These are phyloP conservation scores for Heterobasidion parviporum DNA, from an alignment of 1,284 basidiomycete genomes.

Conservation along the genomic window DNA sequence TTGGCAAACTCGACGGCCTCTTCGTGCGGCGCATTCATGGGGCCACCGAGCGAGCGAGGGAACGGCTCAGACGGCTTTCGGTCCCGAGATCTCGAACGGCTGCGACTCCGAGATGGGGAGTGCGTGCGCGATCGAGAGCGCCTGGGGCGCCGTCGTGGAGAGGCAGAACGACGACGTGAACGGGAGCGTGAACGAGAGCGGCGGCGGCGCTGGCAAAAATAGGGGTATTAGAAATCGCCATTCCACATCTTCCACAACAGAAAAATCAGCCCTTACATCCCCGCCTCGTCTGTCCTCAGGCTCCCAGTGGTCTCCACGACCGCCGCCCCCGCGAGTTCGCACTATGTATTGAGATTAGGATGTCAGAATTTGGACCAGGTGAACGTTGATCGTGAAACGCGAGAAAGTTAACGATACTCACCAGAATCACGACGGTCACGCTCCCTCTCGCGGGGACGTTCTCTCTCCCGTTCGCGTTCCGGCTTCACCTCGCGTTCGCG, in stretches of 20 bases:
- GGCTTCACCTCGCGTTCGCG: conserved; percentile 31
- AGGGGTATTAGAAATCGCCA: conserved; percentile 2
- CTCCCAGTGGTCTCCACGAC: conserved; percentile 67
- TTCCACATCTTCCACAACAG: background rate
- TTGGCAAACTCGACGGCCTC: conserved; percentile 88
- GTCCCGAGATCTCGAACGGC: conserved; percentile 51
- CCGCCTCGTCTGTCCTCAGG: conserved; percentile 59
- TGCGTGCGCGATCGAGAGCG: conserved; percentile 48
- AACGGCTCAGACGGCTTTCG: conserved; percentile 58
- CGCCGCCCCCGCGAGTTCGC: conserved; percentile 32
- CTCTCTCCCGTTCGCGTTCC: conserved; percentile 27
- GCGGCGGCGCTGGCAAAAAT: conserved; percentile 38
- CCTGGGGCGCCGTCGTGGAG: conserved; percentile 52
- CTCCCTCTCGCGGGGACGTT: conserved; percentile 13
- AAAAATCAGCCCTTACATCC: conserved; percentile 36
- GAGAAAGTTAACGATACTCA: conserved; percentile 20
- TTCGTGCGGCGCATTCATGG: conserved; percentile 85
- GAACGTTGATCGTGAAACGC: background rate
- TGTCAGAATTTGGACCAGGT: background rate
- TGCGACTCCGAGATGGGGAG: conserved; percentile 49
- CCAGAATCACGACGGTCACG: conserved; percentile 47
- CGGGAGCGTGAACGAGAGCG: conserved; percentile 41
- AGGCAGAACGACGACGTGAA: conserved; percentile 58
- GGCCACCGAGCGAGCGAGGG: conserved; percentile 76
- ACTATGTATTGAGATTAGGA: conserved; percentile 21